Conservation (phyloP, 257 asterid species). For the Petunia secreta region DNA sequence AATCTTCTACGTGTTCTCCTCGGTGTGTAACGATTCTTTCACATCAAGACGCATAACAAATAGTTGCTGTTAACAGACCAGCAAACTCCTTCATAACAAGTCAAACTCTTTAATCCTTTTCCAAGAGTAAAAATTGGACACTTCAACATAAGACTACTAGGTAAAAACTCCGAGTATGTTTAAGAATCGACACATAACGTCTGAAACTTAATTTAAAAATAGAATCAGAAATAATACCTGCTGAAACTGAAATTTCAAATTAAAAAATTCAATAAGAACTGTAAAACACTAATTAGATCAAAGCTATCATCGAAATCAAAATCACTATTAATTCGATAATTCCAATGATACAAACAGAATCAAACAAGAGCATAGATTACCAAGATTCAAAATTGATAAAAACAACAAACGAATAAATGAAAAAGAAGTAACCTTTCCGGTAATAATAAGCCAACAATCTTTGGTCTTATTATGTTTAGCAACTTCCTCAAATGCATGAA, state of each 20-base stretch:
- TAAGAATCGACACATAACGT: neutral
- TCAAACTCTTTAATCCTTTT: neutral
- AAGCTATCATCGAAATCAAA: neutral
- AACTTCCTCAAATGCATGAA: constrained; percentile 69
- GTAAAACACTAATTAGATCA: neutral
- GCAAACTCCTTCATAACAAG: neutral
- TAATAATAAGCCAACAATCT: constrained; percentile 88
- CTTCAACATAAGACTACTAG: constrained; percentile 1
- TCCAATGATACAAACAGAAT: neutral
- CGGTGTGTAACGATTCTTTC: no score
- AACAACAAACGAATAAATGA: neutral
- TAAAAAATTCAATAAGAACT: neutral
- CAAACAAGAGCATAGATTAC: neutral
- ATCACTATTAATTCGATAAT: neutral
- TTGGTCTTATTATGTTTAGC: constrained; percentile 70
- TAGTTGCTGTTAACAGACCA: neutral
- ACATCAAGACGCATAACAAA: neutral
- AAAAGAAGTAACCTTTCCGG: constrained; percentile 72
- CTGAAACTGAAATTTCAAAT: constrained; percentile 1
- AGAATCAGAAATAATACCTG: neutral
- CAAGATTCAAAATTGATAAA: neutral
- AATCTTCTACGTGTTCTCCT: no score
- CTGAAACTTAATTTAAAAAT: neutral
- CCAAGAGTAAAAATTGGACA: neutral
- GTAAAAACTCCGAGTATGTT: neutral